Evolutionary conservation across 371 early-diverging fungal genomes (phyloP), one percentile per base, ranked within the genome.

Genomic region (Nematocida homosporus): DNA sequence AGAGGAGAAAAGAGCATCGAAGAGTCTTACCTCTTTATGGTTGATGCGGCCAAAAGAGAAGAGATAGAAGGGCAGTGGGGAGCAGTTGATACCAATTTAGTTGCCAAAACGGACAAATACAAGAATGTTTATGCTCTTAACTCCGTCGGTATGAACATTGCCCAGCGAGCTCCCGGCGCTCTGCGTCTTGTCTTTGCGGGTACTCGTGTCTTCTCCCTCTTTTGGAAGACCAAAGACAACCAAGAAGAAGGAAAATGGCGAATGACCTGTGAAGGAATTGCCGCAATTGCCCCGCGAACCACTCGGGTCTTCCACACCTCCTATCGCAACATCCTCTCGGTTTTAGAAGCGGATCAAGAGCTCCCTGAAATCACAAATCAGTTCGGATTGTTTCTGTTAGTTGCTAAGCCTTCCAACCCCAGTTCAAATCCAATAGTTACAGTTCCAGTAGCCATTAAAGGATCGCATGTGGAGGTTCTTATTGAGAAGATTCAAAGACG

Each of bases 141-240:
- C 4, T 16, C 6, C 3, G 37, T 29, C 16, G 60, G 63, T 5
- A 20, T 52, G 3, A 16, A 23, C 8, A 50, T 72, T 2, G 63
- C 63, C 40, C 10, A 8, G 35, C 27, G 20, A 2, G 50, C 61
- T 18, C 60, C 75, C 8, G 29, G 30, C 6, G 6, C 61, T 50
- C 63, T 72, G n/a, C 10, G 63, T n/a, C 23, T 72, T 25, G 44
- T 48, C 16, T 72, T 47, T 61, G 57, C 61, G n/a, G 75, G 75
- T 3, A 51, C 30, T n/a, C 32, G 75, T 52, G 52, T 72, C 13
- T 72, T 72, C 47, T 72, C 52, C 2, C 32, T 72, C 20, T 59
- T 59, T 23, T 52, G 61, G n/a, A 72, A 50, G 60, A 40, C 41
- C 30, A 35, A 23, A 13, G 20, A n/a, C 27, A 32, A 59, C 18